Evolutionary conservation across 2,329 filamentous ascomycete genomes (phyloP), one percentile per base, ranked within the genome.

Genomic region (Verticillium nonalfalfae): DNA sequence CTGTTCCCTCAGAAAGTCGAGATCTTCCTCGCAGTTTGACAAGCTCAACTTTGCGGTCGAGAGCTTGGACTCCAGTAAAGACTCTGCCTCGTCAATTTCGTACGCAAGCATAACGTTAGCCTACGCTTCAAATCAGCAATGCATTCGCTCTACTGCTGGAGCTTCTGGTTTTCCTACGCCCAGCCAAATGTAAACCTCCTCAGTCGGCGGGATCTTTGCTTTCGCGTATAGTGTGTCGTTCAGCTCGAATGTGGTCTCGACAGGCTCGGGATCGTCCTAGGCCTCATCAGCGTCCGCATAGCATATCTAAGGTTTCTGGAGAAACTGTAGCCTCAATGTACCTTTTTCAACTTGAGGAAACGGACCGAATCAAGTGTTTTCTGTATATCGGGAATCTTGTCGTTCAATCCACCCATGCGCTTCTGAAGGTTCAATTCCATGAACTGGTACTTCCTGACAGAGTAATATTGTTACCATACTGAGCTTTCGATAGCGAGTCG

Each of bases 31-130:
- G 72, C 93, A 97, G 69, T 96, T 94, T n/a, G 79, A 78, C 67
- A 96, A 76, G 70, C 88, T 96, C 71, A 85, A 82, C 75, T 93
- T 89, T 1, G 95, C 95, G 9, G 91, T 89, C 34, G 82, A 78
- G 21, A 97, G 79, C 75, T 97, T 97, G 14, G 87, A 86, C 55
- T 84, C 79, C 61, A 99, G 81, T 67, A 99, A 83, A 54, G 82
- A 80, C 76, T 94, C 87, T 0, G 95, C 95, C 77, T 98, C 95
- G 15, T 87, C 85, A 65, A 98, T 88, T 3, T 93, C 91, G 73
- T 99, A 99, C 58, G 95, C 87, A 62, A 99, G 81, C 95, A 99
- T 99, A 57, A 98, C 93, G 70, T 99, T 99, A 61, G 95, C 94
- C 89, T 91, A 61, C 15, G 31, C 21, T 40, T 15, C 13, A 10